Evolutionary conservation across 2,329 filamentous ascomycete species (phyloP).

Genomic region (Lojkania enalia): DNA sequence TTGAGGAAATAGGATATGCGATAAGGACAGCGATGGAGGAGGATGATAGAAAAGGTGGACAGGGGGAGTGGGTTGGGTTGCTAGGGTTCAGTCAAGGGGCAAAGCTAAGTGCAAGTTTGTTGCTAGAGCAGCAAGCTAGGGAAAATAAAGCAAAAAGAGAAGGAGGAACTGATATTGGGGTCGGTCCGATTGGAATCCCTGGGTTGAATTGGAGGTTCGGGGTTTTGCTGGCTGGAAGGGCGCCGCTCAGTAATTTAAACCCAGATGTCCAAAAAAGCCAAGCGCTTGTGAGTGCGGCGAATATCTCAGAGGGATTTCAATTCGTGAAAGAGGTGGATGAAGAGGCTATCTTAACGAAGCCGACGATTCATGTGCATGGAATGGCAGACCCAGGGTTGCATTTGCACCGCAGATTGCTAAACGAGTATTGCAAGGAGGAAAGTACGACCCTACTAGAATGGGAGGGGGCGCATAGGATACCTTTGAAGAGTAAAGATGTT

Average conservation of each 20-base stretch:
- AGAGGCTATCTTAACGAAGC: conserved; percentile 56
- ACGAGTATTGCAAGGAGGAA: conserved; percentile 62
- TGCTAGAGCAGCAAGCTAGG: conserved; percentile 63
- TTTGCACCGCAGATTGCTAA: conserved; percentile 59
- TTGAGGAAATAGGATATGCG: conserved; percentile 52
- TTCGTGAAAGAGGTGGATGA: conserved; percentile 44
- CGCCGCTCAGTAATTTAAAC: conserved; percentile 60
- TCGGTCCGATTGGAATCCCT: conserved; percentile 29
- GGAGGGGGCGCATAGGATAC: conserved; percentile 72
- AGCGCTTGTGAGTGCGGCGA: conserved; percentile 46
- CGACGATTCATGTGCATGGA: conserved; percentile 71
- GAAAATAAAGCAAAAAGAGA: conserved; percentile 34
- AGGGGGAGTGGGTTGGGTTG: conserved; percentile 54
- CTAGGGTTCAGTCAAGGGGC: conserved; percentile 57
- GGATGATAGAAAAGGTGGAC: conserved; percentile 46
- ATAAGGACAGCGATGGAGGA: conserved; percentile 51
- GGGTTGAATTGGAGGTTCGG: conserved; percentile 59
- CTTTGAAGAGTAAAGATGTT: conserved; percentile 69
- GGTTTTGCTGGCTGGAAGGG: conserved; percentile 64
- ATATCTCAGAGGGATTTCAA: conserved; percentile 50
- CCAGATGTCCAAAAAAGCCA: conserved; percentile 40
- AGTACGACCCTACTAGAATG: conserved; percentile 67
- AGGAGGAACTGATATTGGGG: conserved; percentile 19
- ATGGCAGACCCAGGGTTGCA: conserved; percentile 62
- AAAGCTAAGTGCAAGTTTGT: conserved; percentile 51